Evolutionary conservation across 768 basidiomycete species (phyloP).

Genomic region (Kondoa subrosea): DNA sequence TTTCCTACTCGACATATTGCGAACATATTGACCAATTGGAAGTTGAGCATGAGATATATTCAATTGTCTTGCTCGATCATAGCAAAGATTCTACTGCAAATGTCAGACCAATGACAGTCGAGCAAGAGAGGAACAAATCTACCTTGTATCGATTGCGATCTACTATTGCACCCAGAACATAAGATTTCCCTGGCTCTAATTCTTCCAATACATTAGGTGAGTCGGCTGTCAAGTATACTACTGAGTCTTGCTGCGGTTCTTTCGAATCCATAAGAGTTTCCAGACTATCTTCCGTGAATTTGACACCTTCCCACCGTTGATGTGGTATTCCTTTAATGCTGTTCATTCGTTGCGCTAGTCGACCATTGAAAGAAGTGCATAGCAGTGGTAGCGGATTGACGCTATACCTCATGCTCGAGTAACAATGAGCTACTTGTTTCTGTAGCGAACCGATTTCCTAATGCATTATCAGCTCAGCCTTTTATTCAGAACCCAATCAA

Average conservation of each 20-base stretch:
- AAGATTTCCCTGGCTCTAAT: constrained; percentile 65
- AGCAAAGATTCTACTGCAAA: constrained; percentile 59
- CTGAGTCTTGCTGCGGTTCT: constrained; percentile 16
- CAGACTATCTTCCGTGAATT: constrained; percentile 60
- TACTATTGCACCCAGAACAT: constrained; percentile 87
- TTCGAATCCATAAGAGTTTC: constrained; percentile 23
- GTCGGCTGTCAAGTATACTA: constrained; percentile 91
- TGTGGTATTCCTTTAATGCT: constrained; percentile 49
- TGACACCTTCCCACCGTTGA: constrained; percentile 59
- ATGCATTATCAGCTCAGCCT: neutral
- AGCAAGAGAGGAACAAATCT: neutral
- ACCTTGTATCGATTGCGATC: constrained; percentile 96
- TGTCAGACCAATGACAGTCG: constrained; percentile 12
- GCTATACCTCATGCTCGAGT: constrained; percentile 67
- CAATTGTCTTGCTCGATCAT: constrained; percentile 60
- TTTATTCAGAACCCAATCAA: neutral
- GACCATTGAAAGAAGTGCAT: constrained; percentile 63
- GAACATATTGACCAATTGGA: constrained; percentile 82
- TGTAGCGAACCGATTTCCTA: constrained; percentile 82
- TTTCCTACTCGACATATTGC: constrained; percentile 70
- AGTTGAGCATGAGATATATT: constrained; percentile 70
- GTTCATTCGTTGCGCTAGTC: constrained; percentile 50
- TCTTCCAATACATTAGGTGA: constrained; percentile 68
- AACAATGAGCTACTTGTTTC: constrained; percentile 79
- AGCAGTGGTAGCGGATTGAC: constrained; percentile 55